These are phyloP conservation scores for Boletellus deceptivus DNA, from an alignment of 1,284 basidiomycete species.

Conservation along the genomic window DNA sequence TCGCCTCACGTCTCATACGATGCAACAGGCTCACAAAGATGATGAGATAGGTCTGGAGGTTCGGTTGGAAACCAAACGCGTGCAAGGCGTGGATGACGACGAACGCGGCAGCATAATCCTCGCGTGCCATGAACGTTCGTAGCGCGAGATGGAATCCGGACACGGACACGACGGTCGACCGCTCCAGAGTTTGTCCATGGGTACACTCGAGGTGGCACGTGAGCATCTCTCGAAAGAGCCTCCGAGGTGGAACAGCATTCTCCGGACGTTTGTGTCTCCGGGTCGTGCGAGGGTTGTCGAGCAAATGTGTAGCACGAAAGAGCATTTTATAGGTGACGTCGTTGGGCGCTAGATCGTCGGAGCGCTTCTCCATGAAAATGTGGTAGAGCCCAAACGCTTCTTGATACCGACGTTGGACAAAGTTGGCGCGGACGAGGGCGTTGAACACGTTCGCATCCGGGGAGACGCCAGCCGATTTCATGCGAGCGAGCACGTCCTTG, in stretches of 20 bases:
- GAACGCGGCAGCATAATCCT: constrained; percentile 49
- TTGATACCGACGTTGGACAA: constrained; percentile 34
- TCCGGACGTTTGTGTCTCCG: constrained; percentile 22
- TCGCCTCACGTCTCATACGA: constrained; percentile 28
- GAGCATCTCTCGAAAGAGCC: constrained; percentile 50
- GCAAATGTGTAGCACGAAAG: constrained; percentile 38
- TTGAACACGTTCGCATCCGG: constrained; percentile 46
- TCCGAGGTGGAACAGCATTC: constrained; percentile 37
- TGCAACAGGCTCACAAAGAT: constrained; percentile 33
- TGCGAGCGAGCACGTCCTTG: constrained; percentile 38
- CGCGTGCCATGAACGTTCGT: constrained; percentile 40
- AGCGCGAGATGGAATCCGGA: constrained; percentile 42
- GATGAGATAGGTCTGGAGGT: constrained; percentile 40
- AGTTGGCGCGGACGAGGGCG: constrained; percentile 41
- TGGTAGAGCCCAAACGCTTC: constrained; percentile 45
- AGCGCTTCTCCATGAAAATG: constrained; percentile 35
- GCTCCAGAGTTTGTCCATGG: constrained; percentile 8
- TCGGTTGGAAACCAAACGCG: constrained; percentile 31
- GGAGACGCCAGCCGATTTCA: constrained; percentile 38
- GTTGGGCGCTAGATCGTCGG: constrained; percentile 36
- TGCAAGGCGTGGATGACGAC: constrained; percentile 37
- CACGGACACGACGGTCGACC: constrained; percentile 33
- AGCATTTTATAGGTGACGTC: constrained; percentile 45
- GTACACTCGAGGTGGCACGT: constrained; percentile 31
- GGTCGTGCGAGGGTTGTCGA: constrained; percentile 20